These are phyloP conservation scores for Bipolaris gigantea DNA, from an alignment of 2,329 filamentous ascomycete species.

Conservation along the genomic window DNA sequence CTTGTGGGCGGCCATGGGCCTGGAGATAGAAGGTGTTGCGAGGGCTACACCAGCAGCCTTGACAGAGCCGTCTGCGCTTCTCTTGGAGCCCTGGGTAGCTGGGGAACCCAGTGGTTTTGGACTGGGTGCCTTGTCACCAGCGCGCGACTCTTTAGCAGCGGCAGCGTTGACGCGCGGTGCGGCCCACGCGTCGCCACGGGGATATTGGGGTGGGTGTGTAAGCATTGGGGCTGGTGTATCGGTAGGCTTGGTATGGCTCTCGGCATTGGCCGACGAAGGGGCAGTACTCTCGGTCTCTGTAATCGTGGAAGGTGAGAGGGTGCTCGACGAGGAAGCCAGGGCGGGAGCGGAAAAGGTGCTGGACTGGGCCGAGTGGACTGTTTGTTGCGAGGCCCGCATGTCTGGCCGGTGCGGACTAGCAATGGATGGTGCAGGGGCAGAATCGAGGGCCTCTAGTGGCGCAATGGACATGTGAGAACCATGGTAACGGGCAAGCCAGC, in stretches of 20 bases:
- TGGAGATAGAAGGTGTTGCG: constrained; percentile 13
- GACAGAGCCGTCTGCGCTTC: constrained; percentile 74
- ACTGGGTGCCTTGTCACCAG: constrained; percentile 42
- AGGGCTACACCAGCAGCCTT: constrained; percentile 47
- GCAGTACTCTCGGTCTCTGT: constrained; percentile 19
- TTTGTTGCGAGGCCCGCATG: constrained; percentile 39
- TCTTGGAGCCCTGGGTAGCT: constrained; percentile 61
- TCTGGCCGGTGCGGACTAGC: constrained; percentile 15
- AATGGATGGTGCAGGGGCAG: constrained; percentile 15
- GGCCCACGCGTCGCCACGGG: constrained; percentile 37
- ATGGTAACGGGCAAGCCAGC: constrained; percentile 6
- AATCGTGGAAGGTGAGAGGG: constrained; percentile 33
- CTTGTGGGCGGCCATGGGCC: constrained; percentile 57
- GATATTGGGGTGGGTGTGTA: constrained; percentile 56
- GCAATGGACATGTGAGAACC: constrained; percentile 26
- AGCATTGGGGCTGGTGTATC: constrained; percentile 21
- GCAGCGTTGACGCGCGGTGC: constrained; percentile 29
- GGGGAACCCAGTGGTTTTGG: constrained; percentile 49
- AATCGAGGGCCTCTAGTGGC: constrained; percentile 21
- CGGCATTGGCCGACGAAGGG: constrained; percentile 30
- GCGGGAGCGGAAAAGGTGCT: constrained; percentile 39
- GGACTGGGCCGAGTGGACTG: constrained; percentile 36
- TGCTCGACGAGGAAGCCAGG: constrained; percentile 39
- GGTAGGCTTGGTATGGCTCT: constrained; percentile 50
- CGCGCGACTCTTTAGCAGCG: constrained; percentile 30